A percentile compares a stretch with the other conserved stretches of the same genome.
phyloP scores from a whole-genome alignment of 495 filamentous ascomycete genomes.

The Niebla homalea region DNA sequence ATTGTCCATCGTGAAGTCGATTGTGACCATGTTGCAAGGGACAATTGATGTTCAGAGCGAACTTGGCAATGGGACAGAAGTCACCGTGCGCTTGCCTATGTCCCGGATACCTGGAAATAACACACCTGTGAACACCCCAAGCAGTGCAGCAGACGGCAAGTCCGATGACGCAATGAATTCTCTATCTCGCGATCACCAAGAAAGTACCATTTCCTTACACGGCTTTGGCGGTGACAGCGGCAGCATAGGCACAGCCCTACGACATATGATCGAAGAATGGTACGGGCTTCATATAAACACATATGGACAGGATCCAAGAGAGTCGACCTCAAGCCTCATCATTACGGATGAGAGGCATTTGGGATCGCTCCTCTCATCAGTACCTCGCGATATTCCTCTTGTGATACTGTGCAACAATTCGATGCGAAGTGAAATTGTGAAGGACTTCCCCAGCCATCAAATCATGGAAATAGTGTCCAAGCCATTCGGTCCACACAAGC shows the following conservation, averaged over 20 bases:
- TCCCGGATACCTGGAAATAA: slow-evolving; percentile 14
- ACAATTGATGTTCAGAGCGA: slow-evolving; percentile 39
- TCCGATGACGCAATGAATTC: slow-evolving; percentile 8
- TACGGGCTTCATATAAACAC: slow-evolving; percentile 24
- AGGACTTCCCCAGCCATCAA: neutral
- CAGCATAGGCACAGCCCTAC: slow-evolving; percentile 9
- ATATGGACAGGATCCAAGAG: neutral
- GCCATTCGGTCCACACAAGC: slow-evolving; percentile 51
- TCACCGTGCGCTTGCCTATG: slow-evolving; percentile 36
- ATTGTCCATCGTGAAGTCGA: slow-evolving; percentile 40
- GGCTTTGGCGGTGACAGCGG: slow-evolving; percentile 10
- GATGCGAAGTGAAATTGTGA: slow-evolving; percentile 7
- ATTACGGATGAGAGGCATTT: slow-evolving; percentile 27
- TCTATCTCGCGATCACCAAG: slow-evolving; percentile 5
- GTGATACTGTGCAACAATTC: slow-evolving; percentile 16
- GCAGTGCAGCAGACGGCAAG: neutral
- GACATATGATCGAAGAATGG: slow-evolving; percentile 30
- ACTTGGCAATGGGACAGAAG: slow-evolving; percentile 35
- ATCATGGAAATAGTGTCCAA: slow-evolving; percentile 35
- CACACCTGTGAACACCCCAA: slow-evolving; percentile 15
- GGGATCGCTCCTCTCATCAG: neutral
- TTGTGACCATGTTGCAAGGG: slow-evolving; percentile 40
- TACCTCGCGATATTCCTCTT: slow-evolving; percentile 1
- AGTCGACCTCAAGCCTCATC: slow-evolving; percentile 17
- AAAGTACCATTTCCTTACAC: slow-evolving; percentile 19